phyloP scores from a whole-genome alignment of 2,329 filamentous ascomycete species.

The Fusarium sp. region DNA sequence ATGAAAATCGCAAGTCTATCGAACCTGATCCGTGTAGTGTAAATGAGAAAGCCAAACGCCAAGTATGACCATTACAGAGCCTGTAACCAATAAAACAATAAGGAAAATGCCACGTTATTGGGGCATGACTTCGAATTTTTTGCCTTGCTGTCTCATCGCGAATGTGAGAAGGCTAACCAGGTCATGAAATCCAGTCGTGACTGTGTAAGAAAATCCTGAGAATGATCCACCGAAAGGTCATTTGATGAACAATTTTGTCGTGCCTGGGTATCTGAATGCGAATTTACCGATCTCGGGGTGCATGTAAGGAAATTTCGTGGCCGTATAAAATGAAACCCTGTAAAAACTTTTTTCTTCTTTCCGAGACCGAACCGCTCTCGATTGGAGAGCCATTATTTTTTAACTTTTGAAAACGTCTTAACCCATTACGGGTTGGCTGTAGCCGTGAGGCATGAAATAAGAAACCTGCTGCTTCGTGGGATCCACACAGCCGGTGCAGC shows the following conservation, averaged over 20 bases:
- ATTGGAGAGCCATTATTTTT: constrained; percentile 39
- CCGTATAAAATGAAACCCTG: constrained; percentile 49
- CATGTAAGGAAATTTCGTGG: constrained; percentile 52
- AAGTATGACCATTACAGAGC: constrained; percentile 53
- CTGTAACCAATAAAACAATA: constrained; percentile 48
- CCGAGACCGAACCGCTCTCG: constrained; percentile 38
- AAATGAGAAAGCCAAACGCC: constrained; percentile 49
- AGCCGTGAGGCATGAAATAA: constrained; percentile 64
- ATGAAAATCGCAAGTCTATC: constrained; percentile 47
- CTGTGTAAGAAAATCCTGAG: constrained; percentile 43
- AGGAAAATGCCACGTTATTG: constrained; percentile 26
- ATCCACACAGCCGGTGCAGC: constrained; percentile 61
- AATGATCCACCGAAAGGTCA: constrained; percentile 49
- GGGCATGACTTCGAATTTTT: constrained; percentile 1
- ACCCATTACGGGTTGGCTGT: constrained; percentile 69
- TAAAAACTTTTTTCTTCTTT: constrained; percentile 49
- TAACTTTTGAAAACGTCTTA: constrained; percentile 49
- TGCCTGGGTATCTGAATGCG: constrained; percentile 58
- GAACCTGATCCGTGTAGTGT: constrained; percentile 46
- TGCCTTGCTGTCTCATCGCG: background rate
- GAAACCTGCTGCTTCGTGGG: constrained; percentile 61
- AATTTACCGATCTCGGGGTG: constrained; percentile 53
- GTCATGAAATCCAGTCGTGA: constrained; percentile 33
- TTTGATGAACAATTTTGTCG: constrained; percentile 53
- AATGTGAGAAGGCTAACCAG: constrained; percentile 1